These are phyloP conservation scores for Rhododendron henanense DNA, from an alignment of 148 eudicot species.

Conservation along the genomic window DNA sequence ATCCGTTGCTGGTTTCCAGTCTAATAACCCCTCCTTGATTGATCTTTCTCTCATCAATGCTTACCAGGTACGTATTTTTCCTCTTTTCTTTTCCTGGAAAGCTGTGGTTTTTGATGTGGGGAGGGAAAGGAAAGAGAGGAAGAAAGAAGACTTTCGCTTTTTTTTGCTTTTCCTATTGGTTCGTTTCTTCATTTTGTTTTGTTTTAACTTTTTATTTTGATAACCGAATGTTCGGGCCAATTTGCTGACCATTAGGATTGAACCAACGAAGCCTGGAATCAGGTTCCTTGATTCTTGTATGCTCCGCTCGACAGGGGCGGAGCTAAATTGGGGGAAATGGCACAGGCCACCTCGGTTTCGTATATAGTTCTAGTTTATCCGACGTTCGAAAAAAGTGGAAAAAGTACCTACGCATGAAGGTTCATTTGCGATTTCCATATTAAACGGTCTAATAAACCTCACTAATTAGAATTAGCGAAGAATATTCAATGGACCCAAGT, in stretches of 20 bases:
- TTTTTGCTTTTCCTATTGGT: not conserved
- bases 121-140: not conserved
- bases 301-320: not conserved
- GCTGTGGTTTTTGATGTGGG: not conserved
- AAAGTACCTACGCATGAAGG: not conserved
- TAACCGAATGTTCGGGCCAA: too few species aligned
- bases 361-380: too few species aligned
- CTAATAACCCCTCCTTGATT: constrained; percentile 62
- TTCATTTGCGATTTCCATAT: too few species aligned
- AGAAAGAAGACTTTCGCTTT: not conserved
- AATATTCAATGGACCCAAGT: not conserved
- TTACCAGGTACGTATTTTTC: constrained; percentile 50
- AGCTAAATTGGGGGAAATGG: not conserved
- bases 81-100: not conserved
- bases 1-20: constrained; percentile 50
- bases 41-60: constrained; percentile 60
- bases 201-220: too few species aligned
- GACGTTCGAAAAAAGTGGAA: not conserved
- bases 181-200: not conserved
- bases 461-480: not conserved
- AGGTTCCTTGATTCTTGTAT: not conserved
- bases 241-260: not conserved
- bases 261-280: not conserved
- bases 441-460: not conserved
- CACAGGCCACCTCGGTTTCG: too few species aligned